Evolutionary conservation across 1,139 yeast genomes (phyloP), one percentile per base, ranked within the genome.

Genomic region (Blastobotrys persicus): DNA sequence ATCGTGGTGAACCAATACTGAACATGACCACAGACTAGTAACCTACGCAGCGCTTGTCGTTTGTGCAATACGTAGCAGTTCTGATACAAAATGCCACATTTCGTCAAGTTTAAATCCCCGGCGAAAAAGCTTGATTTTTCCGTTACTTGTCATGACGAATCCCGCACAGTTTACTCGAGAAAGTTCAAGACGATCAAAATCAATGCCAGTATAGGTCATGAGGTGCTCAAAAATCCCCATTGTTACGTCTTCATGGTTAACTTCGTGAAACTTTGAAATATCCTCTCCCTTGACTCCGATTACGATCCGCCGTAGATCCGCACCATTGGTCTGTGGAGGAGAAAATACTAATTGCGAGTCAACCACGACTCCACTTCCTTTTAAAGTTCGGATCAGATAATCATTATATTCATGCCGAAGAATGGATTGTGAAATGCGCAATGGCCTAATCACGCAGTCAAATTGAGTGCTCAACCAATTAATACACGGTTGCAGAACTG

Each of bases 141-240:
- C 63, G 11, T 48, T 49, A 17, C 45, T 37, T 11, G 60, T 58
- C 45, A 58, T 38, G 13, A 54, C 48, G 39, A 59, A 58, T 28
- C 59, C 59, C 1, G 51, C 56, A 38, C 62, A 59, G 44, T 55
- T 55, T 39, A 59, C 50, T n/a, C 59, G 51, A 6, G 47, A 47
- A 23, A 59, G 52, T 13, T 42, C 34, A 20, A 59, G 48, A 13
- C 52, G 39, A 31, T 39, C 38, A 34, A 59, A 57, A 31, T 48
- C 52, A 2, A 59, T 45, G 9, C 58, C 52, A 11, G 59, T 55
- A 35, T 48, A 41, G 14, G 32, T 31, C 19, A 40, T 42, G 38
- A 60, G 46, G 41, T 59, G 54, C 26, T 52, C 37, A 42, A 49
- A 52, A 11, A 59, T 44, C 5, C 47, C 44, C 6, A 48, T 47